phyloP scores from a whole-genome alignment of 768 basidiomycete species.

The Auriscalpium orientale region DNA sequence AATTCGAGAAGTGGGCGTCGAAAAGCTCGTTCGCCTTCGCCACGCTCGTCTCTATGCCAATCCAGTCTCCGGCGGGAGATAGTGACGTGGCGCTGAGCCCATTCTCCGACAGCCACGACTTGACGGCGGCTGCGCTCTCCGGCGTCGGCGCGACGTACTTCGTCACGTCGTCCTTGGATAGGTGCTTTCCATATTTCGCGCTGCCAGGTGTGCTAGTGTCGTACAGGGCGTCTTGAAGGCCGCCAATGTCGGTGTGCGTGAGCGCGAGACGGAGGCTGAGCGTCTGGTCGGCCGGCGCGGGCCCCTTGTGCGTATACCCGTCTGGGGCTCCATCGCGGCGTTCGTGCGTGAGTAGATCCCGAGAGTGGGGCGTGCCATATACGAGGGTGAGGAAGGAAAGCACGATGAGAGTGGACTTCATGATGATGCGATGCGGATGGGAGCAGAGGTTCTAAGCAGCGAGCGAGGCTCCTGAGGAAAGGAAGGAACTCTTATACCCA shows the following conservation, averaged over 20 bases:
- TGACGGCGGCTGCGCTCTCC: background rate
- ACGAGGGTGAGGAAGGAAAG: too few relatives aligned
- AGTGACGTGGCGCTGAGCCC: conserved; percentile 5
- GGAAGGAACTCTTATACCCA: too few relatives aligned
- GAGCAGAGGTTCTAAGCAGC: too few relatives aligned
- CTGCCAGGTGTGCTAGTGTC: background rate
- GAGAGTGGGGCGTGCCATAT: too few relatives aligned
- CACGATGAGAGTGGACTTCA: too few relatives aligned
- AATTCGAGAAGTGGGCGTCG: background rate
- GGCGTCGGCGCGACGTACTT: background rate
- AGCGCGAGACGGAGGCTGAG: background rate
- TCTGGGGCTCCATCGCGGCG: background rate
- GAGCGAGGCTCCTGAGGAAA: too few relatives aligned
- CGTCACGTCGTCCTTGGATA: background rate
- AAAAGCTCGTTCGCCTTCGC: background rate
- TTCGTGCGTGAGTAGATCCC: background rate
- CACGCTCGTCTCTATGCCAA: background rate
- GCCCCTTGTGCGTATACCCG: background rate
- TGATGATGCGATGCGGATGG: too few relatives aligned
- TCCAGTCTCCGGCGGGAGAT: conserved; percentile 12
- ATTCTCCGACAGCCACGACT: conserved; percentile 5
- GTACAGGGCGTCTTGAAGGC: background rate
- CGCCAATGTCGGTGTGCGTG: background rate
- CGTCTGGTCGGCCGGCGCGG: background rate
- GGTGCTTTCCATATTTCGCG: background rate